Conservation (phyloP, 2,329 filamentous ascomycete species). For the Fusarium guadeloupense region DNA sequence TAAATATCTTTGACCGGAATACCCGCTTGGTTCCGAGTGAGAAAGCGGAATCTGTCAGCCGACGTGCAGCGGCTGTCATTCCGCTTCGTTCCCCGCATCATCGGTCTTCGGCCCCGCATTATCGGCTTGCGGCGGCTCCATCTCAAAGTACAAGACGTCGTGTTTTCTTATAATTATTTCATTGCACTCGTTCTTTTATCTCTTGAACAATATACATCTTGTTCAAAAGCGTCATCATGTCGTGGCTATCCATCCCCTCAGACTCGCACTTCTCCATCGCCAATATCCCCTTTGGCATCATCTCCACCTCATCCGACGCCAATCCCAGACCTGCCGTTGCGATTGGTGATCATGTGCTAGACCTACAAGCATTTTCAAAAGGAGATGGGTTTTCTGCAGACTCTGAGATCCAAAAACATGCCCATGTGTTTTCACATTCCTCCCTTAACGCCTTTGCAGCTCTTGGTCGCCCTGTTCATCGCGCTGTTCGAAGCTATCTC, state of each 20-base stretch:
- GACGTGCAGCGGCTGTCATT: background rate
- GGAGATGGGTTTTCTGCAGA: constrained; percentile 51
- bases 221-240: constrained; percentile 24
- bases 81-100: constrained; percentile 15
- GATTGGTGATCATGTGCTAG: constrained; percentile 76
- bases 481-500: constrained; percentile 75
- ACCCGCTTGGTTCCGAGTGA: background rate
- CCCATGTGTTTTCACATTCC: constrained; percentile 40
- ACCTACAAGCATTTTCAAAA: constrained; percentile 69
- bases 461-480: constrained; percentile 74
- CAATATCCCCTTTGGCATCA: constrained; percentile 87
- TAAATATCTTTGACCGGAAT: no score
- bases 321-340: constrained; percentile 73
- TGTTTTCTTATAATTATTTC: background rate
- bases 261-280: constrained; percentile 61
- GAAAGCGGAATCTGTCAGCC: background rate
- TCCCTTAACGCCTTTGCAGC: constrained; percentile 49
- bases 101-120: constrained; percentile 14
- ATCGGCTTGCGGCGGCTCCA: constrained; percentile 35
- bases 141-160: constrained; percentile 15
- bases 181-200: background rate
- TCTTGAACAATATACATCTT: no score
- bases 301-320: constrained; percentile 67
- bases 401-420: constrained; percentile 40
- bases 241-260: constrained; percentile 47